These are phyloP conservation scores for Sporothrix variecibatus DNA, from an alignment of 2,329 filamentous ascomycete species.

Conservation along the genomic window DNA sequence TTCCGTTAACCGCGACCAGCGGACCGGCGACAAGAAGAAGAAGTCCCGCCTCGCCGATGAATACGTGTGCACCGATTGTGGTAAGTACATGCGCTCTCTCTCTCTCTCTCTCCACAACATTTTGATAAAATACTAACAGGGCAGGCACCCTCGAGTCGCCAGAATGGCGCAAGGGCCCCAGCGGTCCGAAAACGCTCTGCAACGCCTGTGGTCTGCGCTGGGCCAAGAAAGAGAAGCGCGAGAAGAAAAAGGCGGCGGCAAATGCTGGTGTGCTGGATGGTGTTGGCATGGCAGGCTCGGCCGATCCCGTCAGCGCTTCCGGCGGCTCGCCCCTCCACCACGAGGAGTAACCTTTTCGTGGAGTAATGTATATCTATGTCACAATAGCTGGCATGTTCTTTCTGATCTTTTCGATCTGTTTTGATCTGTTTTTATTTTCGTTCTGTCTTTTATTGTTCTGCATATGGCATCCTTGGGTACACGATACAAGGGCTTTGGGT, in stretches of 20 bases:
- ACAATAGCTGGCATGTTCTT: neutral
- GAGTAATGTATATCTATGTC: neutral
- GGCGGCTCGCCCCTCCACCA: constrained; percentile 11
- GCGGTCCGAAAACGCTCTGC: constrained; percentile 89
- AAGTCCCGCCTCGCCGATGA: constrained; percentile 83
- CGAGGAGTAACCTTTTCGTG: neutral
- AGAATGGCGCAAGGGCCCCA: constrained; percentile 93
- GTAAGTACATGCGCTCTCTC: constrained; percentile 47
- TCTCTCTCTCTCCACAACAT: neutral
- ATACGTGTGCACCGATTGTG: constrained; percentile 95
- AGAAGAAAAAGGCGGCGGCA: constrained; percentile 36
- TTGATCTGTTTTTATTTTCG: neutral
- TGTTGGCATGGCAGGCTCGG: neutral
- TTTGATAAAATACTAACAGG: neutral
- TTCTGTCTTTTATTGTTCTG: neutral
- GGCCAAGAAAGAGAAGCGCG: constrained; percentile 82
- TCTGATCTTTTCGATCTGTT: neutral
- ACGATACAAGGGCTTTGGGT: constrained; percentile 18
- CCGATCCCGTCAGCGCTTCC: neutral
- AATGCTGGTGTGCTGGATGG: constrained; percentile 5
- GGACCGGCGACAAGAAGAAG: constrained; percentile 78
- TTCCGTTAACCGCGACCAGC: constrained; percentile 72
- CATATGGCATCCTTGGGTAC: constrained; percentile 16
- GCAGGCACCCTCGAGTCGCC: constrained; percentile 72
- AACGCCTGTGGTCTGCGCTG: constrained; percentile 85